These are phyloP conservation scores for Coemansia sp. DNA, from an alignment of 192 early-diverging fungal species.

Conservation along the genomic window DNA sequence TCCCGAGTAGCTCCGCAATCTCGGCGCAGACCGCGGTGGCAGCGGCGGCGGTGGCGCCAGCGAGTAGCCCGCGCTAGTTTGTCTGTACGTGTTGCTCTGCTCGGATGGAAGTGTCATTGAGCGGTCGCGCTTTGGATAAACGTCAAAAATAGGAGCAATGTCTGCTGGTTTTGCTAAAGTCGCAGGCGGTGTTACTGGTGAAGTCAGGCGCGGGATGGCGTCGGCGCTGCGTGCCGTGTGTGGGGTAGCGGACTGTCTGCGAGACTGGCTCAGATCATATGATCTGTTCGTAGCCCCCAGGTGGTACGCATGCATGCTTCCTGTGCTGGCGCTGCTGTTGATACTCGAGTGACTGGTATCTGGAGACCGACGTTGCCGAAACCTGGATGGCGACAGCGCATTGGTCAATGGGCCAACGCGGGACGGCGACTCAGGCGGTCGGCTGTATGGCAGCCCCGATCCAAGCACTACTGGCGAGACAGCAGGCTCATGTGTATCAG, in stretches of 20 bases:
- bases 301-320: slow-evolving; percentile 6
- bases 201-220: slow-evolving; percentile 4
- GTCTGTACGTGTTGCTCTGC: too few species aligned
- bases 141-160: neutral
- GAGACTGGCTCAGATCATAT: slow-evolving; percentile 3
- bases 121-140: slow-evolving; percentile 31
- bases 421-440: neutral
- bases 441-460: neutral
- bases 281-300: neutral
- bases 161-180: neutral
- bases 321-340: neutral
- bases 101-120: slow-evolving; percentile 39
- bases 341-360: slow-evolving; percentile 4
- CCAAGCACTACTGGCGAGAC: neutral
- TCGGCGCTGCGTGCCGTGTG: slow-evolving; percentile 12
- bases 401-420: neutral
- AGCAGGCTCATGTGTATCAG: neutral
- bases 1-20: slow-evolving; percentile 7
- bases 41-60: slow-evolving; percentile 12
- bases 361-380: slow-evolving; percentile 1
- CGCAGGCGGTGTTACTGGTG: neutral
- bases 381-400: too few species aligned
- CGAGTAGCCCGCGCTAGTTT: neutral
- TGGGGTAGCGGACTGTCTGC: neutral
- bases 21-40: neutral